Conservation (phyloP, 768 basidiomycete species). For the Termitomyces heimii region DNA sequence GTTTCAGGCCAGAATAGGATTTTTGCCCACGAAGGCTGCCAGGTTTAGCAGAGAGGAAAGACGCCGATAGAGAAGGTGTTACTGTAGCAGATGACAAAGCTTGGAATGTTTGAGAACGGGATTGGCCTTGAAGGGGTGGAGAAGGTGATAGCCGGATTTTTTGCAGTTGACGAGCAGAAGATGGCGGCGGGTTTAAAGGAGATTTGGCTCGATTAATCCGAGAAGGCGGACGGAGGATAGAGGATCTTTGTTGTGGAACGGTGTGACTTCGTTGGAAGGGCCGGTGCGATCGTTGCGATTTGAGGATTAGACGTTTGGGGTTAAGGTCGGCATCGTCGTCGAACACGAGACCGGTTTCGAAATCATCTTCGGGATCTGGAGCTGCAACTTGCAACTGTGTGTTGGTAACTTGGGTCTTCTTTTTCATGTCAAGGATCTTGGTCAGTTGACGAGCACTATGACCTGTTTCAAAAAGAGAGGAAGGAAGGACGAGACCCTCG, state of each 20-base stretch:
- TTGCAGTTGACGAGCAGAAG: constrained; percentile 65
- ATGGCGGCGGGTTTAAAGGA: constrained; percentile 60
- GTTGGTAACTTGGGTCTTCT: constrained; percentile 39
- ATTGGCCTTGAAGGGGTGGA: constrained; percentile 52
- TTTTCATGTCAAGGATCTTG: constrained; percentile 48
- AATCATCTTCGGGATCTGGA: constrained; percentile 77
- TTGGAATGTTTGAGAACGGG: constrained; percentile 59
- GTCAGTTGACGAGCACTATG: constrained; percentile 47
- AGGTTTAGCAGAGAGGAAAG: constrained; percentile 63
- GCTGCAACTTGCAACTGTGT: constrained; percentile 40
- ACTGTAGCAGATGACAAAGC: constrained; percentile 45
- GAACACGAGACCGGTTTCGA: constrained; percentile 80
- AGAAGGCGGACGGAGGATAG: constrained; percentile 58
- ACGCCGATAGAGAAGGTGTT: constrained; percentile 41
- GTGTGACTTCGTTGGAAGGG: constrained; percentile 52
- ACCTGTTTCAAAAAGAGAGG: constrained; percentile 69
- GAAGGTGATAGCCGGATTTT: constrained; percentile 66
- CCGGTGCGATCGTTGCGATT: constrained; percentile 36
- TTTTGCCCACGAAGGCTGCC: constrained; percentile 79
- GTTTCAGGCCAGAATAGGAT: constrained; percentile 77
- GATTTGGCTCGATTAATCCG: constrained; percentile 69
- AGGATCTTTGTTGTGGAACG: constrained; percentile 45
- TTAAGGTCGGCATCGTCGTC: constrained; percentile 81
- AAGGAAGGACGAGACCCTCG: constrained; percentile 76
- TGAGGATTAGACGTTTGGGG: constrained; percentile 63